Evolutionary conservation across 345 rosid species (phyloP).

Genomic region (Brassica nigra): DNA sequence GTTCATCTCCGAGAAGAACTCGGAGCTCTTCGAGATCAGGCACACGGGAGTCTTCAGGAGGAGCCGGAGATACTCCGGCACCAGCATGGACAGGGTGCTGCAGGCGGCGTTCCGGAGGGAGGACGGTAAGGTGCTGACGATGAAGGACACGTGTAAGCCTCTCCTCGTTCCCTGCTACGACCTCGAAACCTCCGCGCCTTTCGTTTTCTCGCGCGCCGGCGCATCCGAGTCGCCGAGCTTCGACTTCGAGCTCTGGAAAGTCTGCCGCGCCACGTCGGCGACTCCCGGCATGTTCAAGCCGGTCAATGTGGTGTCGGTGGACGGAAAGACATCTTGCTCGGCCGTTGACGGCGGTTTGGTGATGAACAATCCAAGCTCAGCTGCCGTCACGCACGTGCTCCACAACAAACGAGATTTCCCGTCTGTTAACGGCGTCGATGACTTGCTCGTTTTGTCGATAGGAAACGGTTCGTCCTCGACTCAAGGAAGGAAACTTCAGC

Average conservation of each 20-base stretch:
- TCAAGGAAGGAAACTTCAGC: slow-evolving; percentile 41
- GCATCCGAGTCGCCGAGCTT: slow-evolving; percentile 87
- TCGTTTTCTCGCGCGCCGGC: slow-evolving; percentile 97
- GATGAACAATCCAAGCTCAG: slow-evolving; percentile 98
- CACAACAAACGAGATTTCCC: slow-evolving; percentile 98
- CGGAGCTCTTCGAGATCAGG: slow-evolving; percentile 58
- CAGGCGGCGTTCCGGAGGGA: slow-evolving; percentile 60
- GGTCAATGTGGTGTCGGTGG: slow-evolving; percentile 62
- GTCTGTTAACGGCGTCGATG: slow-evolving; percentile 77
- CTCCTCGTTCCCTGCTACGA: slow-evolving; percentile 97
- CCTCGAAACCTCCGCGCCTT: slow-evolving; percentile 87
- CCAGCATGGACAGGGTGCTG: slow-evolving; percentile 69
- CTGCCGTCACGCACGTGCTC: slow-evolving; percentile 90
- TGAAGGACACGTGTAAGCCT: slow-evolving; percentile 91
- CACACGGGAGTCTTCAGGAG: slow-evolving; percentile 51
- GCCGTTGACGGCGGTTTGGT: slow-evolving; percentile 93
- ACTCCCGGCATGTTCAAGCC: slow-evolving; percentile 87
- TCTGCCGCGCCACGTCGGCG: slow-evolving; percentile 89
- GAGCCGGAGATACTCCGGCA: slow-evolving; percentile 57
- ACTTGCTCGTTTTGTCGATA: slow-evolving; percentile 75
- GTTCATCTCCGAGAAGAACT: slow-evolving; percentile 45
- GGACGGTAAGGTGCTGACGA: slow-evolving; percentile 64
- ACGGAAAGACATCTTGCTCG: slow-evolving; percentile 75
- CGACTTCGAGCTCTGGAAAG: slow-evolving; percentile 90
- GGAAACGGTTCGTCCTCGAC: slow-evolving; percentile 67